Evolutionary conservation across 2,329 filamentous ascomycete genomes (phyloP).

Genomic region (Cercospora berteroae): DNA sequence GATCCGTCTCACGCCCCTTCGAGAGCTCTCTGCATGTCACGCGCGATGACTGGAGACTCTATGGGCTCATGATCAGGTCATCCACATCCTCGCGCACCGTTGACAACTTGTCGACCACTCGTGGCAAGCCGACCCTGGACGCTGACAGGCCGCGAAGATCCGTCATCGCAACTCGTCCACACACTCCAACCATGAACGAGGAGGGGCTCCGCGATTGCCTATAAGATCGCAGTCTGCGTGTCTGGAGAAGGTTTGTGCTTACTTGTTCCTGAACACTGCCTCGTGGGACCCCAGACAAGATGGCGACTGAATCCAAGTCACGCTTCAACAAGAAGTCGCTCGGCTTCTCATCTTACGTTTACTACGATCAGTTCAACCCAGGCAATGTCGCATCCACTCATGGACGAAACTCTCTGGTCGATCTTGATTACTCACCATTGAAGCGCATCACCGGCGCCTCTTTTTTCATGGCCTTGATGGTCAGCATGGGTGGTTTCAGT

Average conservation of each 20-base stretch:
- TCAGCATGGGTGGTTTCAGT: constrained; percentile 40
- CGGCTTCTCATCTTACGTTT: constrained; percentile 15
- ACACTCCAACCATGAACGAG: constrained; percentile 1
- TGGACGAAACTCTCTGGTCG: constrained; percentile 14
- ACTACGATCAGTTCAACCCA: constrained; percentile 22
- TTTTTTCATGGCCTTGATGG: constrained; percentile 37
- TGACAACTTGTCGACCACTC: neutral
- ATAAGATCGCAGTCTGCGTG: constrained; percentile 9
- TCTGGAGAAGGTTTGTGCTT: neutral
- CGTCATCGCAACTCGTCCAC: neutral
- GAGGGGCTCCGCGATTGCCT: constrained; percentile 1
- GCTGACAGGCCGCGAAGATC: constrained; percentile 5
- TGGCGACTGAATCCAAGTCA: constrained; percentile 9
- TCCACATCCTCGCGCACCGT: neutral
- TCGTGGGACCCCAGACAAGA: constrained; percentile 14
- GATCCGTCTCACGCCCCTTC: constrained; percentile 10
- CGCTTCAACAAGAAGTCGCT: constrained; percentile 7
- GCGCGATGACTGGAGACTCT: neutral
- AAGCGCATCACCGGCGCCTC: constrained; percentile 22
- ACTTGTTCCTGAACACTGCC: constrained; percentile 16
- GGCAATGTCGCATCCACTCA: constrained; percentile 12
- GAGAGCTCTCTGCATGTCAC: constrained; percentile 2
- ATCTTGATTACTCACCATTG: constrained; percentile 23
- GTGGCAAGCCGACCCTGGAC: neutral
- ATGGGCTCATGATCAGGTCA: neutral